These are phyloP conservation scores for Knufia fluminis DNA, from an alignment of 2,329 filamentous ascomycete species.

Conservation along the genomic window DNA sequence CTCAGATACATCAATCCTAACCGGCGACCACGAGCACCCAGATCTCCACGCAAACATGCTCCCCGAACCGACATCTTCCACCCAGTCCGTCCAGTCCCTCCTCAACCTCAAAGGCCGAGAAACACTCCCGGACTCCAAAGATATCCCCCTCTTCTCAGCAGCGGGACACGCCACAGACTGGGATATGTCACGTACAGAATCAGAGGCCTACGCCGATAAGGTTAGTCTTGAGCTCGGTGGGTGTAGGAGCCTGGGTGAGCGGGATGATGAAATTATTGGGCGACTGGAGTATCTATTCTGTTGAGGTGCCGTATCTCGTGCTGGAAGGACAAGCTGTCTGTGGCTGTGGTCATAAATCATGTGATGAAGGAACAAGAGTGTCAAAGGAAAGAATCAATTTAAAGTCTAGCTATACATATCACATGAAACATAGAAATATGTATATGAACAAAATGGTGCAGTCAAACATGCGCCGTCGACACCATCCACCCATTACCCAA, in stretches of 20 bases:
- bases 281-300: constrained; percentile 3
- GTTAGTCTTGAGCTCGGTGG: background rate
- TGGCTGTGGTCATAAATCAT: too few relatives aligned
- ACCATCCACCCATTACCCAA: constrained; percentile 6
- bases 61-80: background rate
- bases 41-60: background rate
- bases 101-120: constrained; percentile 2
- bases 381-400: too few relatives aligned
- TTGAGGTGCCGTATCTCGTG: background rate
- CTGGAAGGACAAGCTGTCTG: too few relatives aligned
- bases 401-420: constrained; percentile 2
- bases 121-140: background rate
- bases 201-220: background rate
- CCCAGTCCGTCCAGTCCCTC: background rate
- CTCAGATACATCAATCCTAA: background rate
- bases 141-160: constrained; percentile 2
- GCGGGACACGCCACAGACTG: background rate
- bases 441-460: background rate
- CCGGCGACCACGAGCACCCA: background rate
- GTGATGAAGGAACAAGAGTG: too few relatives aligned
- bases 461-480: constrained; percentile 1
- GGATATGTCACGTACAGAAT: background rate
- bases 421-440: background rate
- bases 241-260: constrained; percentile 1
- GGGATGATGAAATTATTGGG: background rate